These are phyloP conservation scores for Larix kaempferi DNA, from an alignment of 75 land plant genomes.

Conservation along the genomic window DNA sequence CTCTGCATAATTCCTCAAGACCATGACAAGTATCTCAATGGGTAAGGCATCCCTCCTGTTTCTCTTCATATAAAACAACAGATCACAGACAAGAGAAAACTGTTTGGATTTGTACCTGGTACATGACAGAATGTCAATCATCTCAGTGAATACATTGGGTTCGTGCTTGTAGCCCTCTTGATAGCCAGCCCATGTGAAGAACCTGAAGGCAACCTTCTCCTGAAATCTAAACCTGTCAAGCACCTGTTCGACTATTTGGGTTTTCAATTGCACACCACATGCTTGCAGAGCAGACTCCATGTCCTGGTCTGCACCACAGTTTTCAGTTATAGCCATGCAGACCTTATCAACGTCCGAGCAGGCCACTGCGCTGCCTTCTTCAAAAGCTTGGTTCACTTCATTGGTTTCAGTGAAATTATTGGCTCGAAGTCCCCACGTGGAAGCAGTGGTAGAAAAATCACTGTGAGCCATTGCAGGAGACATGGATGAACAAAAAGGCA, in stretches of 20 bases:
- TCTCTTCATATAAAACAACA: constrained; percentile 64
- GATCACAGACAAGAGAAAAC: constrained; percentile 54
- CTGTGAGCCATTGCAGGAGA: background rate
- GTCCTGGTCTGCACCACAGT: constrained; percentile 11
- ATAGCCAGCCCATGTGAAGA: constrained; percentile 64
- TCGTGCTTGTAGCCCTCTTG: constrained; percentile 49
- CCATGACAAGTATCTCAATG: constrained; percentile 27
- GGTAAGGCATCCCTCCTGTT: constrained; percentile 33
- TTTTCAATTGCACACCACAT: constrained; percentile 20
- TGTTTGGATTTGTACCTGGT: constrained; percentile 52
- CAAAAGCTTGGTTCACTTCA: background rate
- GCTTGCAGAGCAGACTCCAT: constrained; percentile 48
- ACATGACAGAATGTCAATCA: constrained; percentile 65
- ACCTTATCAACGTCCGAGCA: constrained; percentile 21
- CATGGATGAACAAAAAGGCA: background rate
- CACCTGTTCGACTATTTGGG: constrained; percentile 38
- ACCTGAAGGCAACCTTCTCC: constrained; percentile 61
- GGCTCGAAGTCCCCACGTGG: background rate
- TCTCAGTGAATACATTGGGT: constrained; percentile 26
- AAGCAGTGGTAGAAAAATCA: background rate
- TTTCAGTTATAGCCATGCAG: constrained; percentile 22
- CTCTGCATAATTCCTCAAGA: constrained; percentile 49
- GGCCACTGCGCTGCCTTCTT: constrained; percentile 15
- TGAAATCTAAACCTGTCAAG: constrained; percentile 42
- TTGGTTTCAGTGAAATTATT: background rate